phyloP scores from a whole-genome alignment of 139 green algal genomes.

The Closterium sp. region DNA sequence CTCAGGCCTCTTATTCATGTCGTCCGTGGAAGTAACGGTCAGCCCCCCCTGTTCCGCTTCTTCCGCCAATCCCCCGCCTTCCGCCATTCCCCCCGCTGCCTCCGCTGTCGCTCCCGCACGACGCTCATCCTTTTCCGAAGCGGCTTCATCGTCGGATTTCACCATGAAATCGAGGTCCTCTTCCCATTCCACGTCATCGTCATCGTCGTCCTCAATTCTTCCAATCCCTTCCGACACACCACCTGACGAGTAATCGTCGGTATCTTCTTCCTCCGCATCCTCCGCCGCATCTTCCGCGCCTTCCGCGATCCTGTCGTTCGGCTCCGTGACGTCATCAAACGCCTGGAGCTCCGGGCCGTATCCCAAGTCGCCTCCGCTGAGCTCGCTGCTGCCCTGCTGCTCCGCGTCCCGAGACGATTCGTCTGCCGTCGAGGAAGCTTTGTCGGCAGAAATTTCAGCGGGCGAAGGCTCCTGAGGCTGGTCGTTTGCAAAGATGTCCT shows the following conservation, averaged over 20 bases:
- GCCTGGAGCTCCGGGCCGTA: not conserved
- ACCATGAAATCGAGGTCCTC: not conserved
- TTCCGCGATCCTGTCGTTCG: not conserved
- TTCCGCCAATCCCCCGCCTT: not conserved
- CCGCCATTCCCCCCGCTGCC: too few species aligned
- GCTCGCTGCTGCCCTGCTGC: not conserved
- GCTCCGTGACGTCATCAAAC: not conserved
- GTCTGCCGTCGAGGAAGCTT: not conserved
- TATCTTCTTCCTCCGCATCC: not conserved
- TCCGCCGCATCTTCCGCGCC: not conserved
- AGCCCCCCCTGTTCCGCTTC: not conserved
- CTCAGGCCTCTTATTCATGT: not conserved
- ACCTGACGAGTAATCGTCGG: not conserved
- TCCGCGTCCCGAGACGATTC: not conserved
- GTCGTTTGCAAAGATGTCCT: too few species aligned
- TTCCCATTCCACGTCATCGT: not conserved
- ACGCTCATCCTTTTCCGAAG: too few species aligned
- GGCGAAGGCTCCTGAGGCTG: not conserved
- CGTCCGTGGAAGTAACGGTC: not conserved
- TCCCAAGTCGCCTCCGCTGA: not conserved
- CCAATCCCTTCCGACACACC: too few species aligned
- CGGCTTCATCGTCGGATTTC: not conserved
- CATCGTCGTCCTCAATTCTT: not conserved
- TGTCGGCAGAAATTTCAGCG: not conserved
- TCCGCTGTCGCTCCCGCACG: not conserved